A percentile compares a stretch with the other conserved stretches of the same genome.
Evolutionary conservation across 2,329 filamentous ascomycete genomes (phyloP).

Genomic region (Colletotrichum sp.): DNA sequence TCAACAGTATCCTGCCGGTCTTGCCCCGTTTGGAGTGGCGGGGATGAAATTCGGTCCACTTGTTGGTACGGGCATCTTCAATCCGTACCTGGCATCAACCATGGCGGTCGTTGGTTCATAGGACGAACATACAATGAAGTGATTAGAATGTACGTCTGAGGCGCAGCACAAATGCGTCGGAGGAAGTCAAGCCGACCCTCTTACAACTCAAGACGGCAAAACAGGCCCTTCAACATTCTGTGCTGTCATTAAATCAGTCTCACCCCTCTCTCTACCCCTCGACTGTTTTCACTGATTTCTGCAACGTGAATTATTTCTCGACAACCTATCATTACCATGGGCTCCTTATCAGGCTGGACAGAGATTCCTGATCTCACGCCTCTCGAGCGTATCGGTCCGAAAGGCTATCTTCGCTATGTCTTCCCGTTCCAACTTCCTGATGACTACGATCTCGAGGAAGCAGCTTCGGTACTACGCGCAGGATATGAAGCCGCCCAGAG

Average conservation of each 20-base stretch:
- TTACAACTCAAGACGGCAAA: not conserved
- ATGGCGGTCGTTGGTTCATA: not conserved
- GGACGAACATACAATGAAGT: not conserved
- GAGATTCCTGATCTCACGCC: slow-evolving; percentile 28
- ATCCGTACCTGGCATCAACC: not conserved
- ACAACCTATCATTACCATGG: not conserved
- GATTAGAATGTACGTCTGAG: not conserved
- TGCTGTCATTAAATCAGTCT: not conserved
- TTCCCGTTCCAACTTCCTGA: slow-evolving; percentile 37
- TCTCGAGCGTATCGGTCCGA: slow-evolving; percentile 36
- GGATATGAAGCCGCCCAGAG: slow-evolving; percentile 33
- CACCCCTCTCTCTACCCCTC: not conserved
- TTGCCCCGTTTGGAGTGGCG: not conserved
- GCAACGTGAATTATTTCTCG: not conserved
- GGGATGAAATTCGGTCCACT: not conserved
- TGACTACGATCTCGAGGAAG: slow-evolving; percentile 31
- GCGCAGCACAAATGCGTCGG: not conserved
- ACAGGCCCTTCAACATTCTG: not conserved
- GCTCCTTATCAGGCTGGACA: not conserved
- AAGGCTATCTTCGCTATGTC: slow-evolving; percentile 28
- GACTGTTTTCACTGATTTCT: too few relatives aligned
- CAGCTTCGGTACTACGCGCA: slow-evolving; percentile 28
- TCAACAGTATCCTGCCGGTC: not conserved
- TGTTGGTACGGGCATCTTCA: not conserved
- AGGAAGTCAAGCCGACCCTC: not conserved